These are phyloP conservation scores for Aureobasidium sp. DNA, from an alignment of 2,329 filamentous ascomycete genomes.

Conservation along the genomic window DNA sequence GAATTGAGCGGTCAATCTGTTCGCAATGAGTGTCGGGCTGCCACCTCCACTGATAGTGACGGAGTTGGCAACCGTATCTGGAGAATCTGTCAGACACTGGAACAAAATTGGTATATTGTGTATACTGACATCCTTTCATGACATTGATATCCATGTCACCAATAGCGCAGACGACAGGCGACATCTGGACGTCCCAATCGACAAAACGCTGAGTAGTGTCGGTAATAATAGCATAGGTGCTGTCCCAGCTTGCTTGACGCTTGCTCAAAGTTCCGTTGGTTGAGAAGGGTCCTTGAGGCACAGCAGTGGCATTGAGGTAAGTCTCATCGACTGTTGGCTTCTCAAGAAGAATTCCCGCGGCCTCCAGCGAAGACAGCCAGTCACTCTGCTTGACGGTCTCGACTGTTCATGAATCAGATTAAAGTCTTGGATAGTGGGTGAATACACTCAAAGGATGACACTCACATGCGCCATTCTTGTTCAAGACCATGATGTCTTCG, in stretches of 20 bases:
- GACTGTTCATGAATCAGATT: neutral
- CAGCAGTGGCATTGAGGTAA: neutral
- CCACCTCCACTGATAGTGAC: neutral
- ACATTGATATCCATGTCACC: conserved; percentile 15
- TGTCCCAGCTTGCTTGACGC: neutral
- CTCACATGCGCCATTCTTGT: neutral
- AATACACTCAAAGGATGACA: neutral
- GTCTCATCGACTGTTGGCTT: neutral
- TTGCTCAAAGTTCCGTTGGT: neutral
- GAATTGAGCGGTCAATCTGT: neutral
- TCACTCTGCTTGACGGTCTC: neutral
- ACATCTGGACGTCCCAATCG: conserved; percentile 21
- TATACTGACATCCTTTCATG: conserved; percentile 9
- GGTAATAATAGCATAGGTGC: neutral
- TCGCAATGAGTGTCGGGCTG: neutral
- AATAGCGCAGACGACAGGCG: conserved; percentile 17
- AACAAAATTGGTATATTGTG: too few relatives aligned
- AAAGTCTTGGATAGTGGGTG: neutral
- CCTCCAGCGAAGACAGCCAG: neutral
- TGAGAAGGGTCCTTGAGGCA: neutral
- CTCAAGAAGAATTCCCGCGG: neutral
- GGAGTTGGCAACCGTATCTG: conserved; percentile 15
- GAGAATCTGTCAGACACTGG: neutral
- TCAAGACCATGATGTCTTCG: neutral
- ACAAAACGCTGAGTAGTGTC: conserved; percentile 14